Evolutionary conservation across 78 protist species (phyloP).

Genomic region (Tieghemostelium lacteum): DNA sequence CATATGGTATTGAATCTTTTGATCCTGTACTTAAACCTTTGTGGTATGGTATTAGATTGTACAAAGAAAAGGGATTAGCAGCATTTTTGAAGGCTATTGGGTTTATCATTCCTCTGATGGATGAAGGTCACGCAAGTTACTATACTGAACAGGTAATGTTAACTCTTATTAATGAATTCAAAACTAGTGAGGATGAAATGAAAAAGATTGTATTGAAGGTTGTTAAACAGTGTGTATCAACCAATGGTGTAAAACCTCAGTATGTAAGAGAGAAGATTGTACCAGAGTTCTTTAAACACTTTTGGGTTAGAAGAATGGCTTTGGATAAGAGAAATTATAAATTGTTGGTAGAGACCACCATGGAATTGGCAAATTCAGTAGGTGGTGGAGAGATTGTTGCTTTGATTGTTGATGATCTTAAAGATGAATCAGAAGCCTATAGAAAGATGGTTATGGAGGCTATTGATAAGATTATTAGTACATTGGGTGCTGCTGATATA

Average conservation of each 20-base stretch:
- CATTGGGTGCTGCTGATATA: conserved; percentile 95
- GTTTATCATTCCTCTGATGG: conserved; percentile 99
- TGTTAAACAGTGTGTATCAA: conserved; percentile 96
- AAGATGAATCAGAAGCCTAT: conserved; percentile 96
- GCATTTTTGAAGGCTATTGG: conserved; percentile 99
- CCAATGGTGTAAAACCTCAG: conserved; percentile 96
- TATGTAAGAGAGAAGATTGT: conserved; percentile 92
- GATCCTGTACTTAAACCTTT: conserved; percentile 96
- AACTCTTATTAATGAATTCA: conserved; percentile 93
- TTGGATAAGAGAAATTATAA: conserved; percentile 90
- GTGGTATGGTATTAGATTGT: conserved; percentile 92
- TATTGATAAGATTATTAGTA: conserved; percentile 86
- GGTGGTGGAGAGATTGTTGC: conserved; percentile 93
- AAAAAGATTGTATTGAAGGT: conserved; percentile 98
- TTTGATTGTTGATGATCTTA: conserved; percentile 94
- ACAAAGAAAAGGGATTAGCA: conserved; percentile 95
- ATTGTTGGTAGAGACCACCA: conserved; percentile 98
- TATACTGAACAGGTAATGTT: conserved; percentile 95
- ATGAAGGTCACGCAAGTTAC: conserved; percentile 90
- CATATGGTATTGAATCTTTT: conserved; percentile 98
- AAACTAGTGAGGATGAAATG: conserved; percentile 98
- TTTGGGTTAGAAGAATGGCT: conserved; percentile 98
- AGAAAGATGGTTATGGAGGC: conserved; percentile 96
- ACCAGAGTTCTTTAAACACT: conserved; percentile 91
- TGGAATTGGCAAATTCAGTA: conserved; percentile 96